phyloP scores from a whole-genome alignment of 139 green algal species.

The Picochlorum costavermella region DNA sequence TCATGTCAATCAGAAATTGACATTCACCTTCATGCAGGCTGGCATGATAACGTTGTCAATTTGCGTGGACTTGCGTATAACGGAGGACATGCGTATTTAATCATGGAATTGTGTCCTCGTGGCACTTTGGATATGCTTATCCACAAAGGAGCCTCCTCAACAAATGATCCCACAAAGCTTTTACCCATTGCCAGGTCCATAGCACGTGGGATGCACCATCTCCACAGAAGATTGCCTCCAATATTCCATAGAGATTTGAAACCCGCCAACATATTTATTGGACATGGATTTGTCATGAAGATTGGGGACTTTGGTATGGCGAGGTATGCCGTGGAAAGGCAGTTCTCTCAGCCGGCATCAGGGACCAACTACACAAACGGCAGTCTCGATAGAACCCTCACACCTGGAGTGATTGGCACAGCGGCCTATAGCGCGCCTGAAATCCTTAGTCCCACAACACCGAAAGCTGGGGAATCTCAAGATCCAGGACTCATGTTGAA shows the following conservation, averaged over 20 bases:
- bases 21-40: slow-evolving; percentile 39
- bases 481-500: slow-evolving; percentile 11
- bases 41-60: slow-evolving; percentile 43
- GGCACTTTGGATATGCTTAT: slow-evolving; percentile 42
- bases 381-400: slow-evolving; percentile 7
- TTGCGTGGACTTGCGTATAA: slow-evolving; percentile 31
- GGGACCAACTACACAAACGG: not conserved
- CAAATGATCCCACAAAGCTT: slow-evolving; percentile 33
- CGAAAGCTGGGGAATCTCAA: not conserved
- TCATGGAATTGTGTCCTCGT: slow-evolving; percentile 48
- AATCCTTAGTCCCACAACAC: slow-evolving; percentile 24
- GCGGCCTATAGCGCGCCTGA: slow-evolving; percentile 40
- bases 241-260: slow-evolving; percentile 72
- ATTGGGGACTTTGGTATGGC: slow-evolving; percentile 43
- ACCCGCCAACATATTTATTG: slow-evolving; percentile 44
- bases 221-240: slow-evolving; percentile 65
- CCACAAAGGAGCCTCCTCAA: slow-evolving; percentile 15
- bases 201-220: slow-evolving; percentile 54
- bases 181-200: slow-evolving; percentile 30
- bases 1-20: slow-evolving; percentile 28
- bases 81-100: slow-evolving; percentile 24
- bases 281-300: slow-evolving; percentile 45
- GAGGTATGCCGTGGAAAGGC: slow-evolving; percentile 18
- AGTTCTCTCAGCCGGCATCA: not conserved
- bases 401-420: slow-evolving; percentile 28